A percentile compares a stretch with the other conserved stretches of the same genome.
Conservation (phyloP, 371 early-diverging fungal species). For the Mortierella sp. region DNA sequence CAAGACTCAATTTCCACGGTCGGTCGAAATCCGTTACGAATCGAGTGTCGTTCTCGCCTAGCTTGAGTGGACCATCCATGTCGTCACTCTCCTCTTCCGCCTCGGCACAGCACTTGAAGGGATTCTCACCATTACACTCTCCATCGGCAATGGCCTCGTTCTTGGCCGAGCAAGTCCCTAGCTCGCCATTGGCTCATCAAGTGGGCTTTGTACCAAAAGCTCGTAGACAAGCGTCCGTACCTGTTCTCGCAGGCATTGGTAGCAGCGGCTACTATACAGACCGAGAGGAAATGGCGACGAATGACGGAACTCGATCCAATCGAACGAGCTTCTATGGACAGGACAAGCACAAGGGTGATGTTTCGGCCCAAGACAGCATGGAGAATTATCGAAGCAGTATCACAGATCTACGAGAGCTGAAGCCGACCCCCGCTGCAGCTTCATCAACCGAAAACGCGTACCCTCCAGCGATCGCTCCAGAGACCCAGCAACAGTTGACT, state of each 20-base stretch:
- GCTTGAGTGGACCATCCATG: conserved; percentile 17
- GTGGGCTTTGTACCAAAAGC: no score
- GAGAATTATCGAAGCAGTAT: not conserved
- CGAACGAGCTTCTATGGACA: conserved; percentile 9
- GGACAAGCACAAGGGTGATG: conserved; percentile 5
- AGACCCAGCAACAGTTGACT: not conserved
- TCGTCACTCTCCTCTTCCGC: conserved; percentile 30
- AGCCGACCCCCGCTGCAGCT: not conserved
- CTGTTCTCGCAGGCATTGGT: no score
- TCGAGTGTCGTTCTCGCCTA: conserved; percentile 49
- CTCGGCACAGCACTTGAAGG: conserved; percentile 20
- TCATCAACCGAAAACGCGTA: no score
- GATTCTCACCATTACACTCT: conserved; percentile 14
- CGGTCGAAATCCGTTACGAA: conserved; percentile 50
- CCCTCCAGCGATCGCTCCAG: no score
- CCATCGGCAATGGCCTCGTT: conserved; percentile 15
- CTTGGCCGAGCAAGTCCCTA: conserved; percentile 25
- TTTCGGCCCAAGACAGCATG: not conserved
- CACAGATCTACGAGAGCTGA: conserved; percentile 16
- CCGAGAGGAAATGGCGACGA: no score
- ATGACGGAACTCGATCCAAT: no score
- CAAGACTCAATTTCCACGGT: conserved; percentile 36
- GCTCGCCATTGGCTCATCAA: conserved; percentile 41
- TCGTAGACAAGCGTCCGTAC: no score
- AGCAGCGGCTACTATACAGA: no score